Conservation (phyloP, 1,284 basidiomycete species). For the Papiliotrema terrestris region DNA sequence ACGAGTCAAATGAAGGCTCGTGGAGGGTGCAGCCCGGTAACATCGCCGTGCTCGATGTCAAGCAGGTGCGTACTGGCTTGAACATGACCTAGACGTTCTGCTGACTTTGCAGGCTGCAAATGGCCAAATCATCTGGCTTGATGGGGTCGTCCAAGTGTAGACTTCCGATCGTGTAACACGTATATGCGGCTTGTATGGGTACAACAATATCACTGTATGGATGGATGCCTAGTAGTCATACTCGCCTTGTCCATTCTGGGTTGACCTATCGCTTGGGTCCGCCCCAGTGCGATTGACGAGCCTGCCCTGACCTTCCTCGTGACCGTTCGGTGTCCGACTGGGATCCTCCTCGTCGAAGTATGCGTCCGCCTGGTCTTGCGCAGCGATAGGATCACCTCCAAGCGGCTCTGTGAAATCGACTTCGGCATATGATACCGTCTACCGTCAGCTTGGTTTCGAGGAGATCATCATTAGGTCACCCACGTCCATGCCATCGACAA, state of each 20-base stretch:
- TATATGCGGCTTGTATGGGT: slow-evolving; percentile 3
- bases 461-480: too few species aligned
- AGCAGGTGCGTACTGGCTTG: slow-evolving; percentile 24
- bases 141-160: slow-evolving; percentile 25
- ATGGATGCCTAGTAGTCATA: slow-evolving; percentile 41
- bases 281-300: neutral
- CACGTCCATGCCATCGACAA: slow-evolving; percentile 48
- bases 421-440: slow-evolving; percentile 43
- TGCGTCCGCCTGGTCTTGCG: slow-evolving; percentile 37
- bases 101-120: slow-evolving; percentile 29
- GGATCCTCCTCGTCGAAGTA: slow-evolving; percentile 48
- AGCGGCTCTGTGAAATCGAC: slow-evolving; percentile 43
- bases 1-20: slow-evolving; percentile 16
- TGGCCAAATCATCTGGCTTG: slow-evolving; percentile 39
- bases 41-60: slow-evolving; percentile 34
- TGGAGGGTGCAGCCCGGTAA: slow-evolving; percentile 38
- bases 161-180: neutral
- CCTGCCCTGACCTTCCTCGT: slow-evolving; percentile 6
- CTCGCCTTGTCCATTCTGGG: slow-evolving; percentile 42
- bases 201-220: neutral
- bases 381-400: slow-evolving; percentile 32
- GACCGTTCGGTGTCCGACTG: slow-evolving; percentile 18
- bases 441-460: neutral
- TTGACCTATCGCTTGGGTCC: neutral
- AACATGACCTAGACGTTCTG: neutral